These are phyloP conservation scores for Setaria italica DNA, from an alignment of 202 grass and related monocot genomes.

Conservation along the genomic window DNA sequence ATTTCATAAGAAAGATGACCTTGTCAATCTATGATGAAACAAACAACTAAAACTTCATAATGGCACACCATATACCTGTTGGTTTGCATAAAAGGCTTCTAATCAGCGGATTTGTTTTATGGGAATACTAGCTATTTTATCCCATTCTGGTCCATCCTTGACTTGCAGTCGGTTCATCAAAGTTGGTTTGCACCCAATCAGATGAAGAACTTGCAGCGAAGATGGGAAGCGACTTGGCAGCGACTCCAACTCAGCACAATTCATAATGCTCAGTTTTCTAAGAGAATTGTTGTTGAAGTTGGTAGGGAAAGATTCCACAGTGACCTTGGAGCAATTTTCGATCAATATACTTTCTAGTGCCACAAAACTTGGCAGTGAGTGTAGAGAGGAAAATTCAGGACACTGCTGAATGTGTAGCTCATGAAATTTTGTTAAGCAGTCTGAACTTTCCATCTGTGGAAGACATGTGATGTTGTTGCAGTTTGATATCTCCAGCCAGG, in stretches of 20 bases:
- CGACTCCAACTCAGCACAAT: conserved; percentile 50
- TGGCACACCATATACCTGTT: neutral
- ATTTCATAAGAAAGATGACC: neutral
- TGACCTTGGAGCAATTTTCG: conserved; percentile 52
- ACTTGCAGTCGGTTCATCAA: conserved; percentile 42
- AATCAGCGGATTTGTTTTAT: conserved; percentile 42
- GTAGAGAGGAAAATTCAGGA: conserved; percentile 44
- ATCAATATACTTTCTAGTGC: conserved; percentile 48
- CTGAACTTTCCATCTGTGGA: conserved; percentile 39
- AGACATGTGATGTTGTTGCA: conserved; percentile 58
- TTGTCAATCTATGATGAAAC: neutral
- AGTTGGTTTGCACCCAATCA: conserved; percentile 53
- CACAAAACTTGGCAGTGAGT: conserved; percentile 36
- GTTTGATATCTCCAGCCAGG: conserved; percentile 50
- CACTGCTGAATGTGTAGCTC: conserved; percentile 58
- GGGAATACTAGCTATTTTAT: conserved; percentile 47
- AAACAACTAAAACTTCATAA: neutral
- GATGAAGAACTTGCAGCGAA: conserved; percentile 59
- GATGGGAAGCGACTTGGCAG: conserved; percentile 52
- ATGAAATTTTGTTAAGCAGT: conserved; percentile 40
- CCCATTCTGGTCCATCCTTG: conserved; percentile 49
- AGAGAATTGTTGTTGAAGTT: conserved; percentile 45
- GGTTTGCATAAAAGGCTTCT: neutral
- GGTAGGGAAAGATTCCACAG: conserved; percentile 44
- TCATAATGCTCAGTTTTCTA: conserved; percentile 61